Conservation (phyloP, 345 rosid genomes). For the Kernera saxatilis region DNA sequence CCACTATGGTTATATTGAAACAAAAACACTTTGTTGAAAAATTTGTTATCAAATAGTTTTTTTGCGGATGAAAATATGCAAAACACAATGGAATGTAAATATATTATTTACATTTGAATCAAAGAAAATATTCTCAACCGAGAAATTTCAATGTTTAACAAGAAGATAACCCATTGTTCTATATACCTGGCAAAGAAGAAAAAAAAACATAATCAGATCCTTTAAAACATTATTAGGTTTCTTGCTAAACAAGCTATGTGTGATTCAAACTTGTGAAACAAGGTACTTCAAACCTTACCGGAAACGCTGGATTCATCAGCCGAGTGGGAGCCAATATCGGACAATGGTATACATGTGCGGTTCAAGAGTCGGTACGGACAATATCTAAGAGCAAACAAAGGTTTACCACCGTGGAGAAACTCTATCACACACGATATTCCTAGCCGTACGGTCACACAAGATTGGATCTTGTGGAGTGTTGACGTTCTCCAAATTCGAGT, state of each 20-base stretch:
- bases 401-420: slow-evolving; percentile 78
- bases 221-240: background rate
- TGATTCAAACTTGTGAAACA: background rate
- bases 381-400: slow-evolving; percentile 57
- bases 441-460: slow-evolving; percentile 44
- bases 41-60: background rate
- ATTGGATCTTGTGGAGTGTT: slow-evolving; percentile 71
- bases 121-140: background rate
- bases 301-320: slow-evolving; percentile 42
- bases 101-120: background rate
- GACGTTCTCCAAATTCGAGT: slow-evolving; percentile 45
- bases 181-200: background rate
- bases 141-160: background rate
- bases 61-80: background rate
- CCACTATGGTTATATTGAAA: no score
- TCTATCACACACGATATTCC: slow-evolving; percentile 65
- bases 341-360: slow-evolving; percentile 48
- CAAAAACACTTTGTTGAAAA: background rate
- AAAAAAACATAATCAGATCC: background rate
- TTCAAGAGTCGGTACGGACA: slow-evolving; percentile 52
- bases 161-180: background rate
- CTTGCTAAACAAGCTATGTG: background rate
- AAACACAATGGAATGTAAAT: background rate
- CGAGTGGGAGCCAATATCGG: slow-evolving; percentile 67
- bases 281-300: slow-evolving; percentile 31